Conservation (phyloP, 371 early-diverging fungal genomes). For the Capniomyces stellatus region DNA sequence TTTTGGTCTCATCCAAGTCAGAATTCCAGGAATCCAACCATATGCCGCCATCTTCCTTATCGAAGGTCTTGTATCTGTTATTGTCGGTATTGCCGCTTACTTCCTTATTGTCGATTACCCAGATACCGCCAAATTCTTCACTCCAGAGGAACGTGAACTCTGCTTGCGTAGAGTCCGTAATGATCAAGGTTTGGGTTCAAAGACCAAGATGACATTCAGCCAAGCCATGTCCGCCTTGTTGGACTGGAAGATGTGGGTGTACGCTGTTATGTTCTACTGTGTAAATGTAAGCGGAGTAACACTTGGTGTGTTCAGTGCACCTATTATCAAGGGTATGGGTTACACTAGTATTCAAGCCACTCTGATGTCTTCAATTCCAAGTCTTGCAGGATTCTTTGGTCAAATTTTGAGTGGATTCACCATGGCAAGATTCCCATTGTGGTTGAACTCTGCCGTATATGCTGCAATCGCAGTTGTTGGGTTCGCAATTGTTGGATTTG, state of each 20-base stretch:
- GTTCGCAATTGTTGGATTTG: constrained; percentile 4
- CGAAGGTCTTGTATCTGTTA: constrained; percentile 46
- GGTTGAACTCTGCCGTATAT: constrained; percentile 12
- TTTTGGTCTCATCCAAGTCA: constrained; percentile 33
- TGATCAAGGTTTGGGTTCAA: constrained; percentile 12
- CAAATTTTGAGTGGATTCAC: constrained; percentile 1
- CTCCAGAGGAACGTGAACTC: constrained; percentile 31
- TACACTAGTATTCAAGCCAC: constrained; percentile 1
- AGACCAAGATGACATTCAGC: constrained; percentile 5
- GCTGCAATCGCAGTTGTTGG: neutral
- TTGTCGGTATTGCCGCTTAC: constrained; percentile 35
- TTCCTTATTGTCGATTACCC: constrained; percentile 53
- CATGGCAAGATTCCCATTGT: neutral
- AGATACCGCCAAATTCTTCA: constrained; percentile 36
- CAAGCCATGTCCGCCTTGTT: constrained; percentile 11
- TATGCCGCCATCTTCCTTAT: constrained; percentile 39
- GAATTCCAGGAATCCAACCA: constrained; percentile 10
- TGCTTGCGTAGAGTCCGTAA: constrained; percentile 31
- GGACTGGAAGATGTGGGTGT: constrained; percentile 9
- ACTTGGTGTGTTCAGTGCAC: constrained; percentile 1
- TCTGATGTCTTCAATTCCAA: constrained; percentile 5
- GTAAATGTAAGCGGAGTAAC: neutral
- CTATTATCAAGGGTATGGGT: constrained; percentile 3
- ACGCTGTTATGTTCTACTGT: constrained; percentile 5
- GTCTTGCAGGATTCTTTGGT: constrained; percentile 4